Base-by-base conservation (phyloP, 2,329 filamentous ascomycete species). In the Venturiaceae sp. region DNA sequence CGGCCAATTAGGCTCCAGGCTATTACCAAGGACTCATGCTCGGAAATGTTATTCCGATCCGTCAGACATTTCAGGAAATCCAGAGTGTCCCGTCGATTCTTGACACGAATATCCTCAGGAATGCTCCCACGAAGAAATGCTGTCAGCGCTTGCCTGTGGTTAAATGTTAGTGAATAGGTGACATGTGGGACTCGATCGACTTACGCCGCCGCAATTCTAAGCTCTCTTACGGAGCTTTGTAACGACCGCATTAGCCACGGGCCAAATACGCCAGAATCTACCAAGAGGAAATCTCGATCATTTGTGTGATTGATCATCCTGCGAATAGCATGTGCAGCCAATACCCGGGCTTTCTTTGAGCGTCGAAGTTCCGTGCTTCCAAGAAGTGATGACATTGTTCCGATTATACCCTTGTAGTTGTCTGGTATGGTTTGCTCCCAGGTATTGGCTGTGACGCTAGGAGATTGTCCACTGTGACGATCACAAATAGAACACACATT, bases 11-110 rank as follows among this genome's bases (percentile, higher is more conserved):
- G 86, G n/a, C 88, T 87, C 82, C 92, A 91, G 14, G 89, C 87
- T 72, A 94, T 77, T 59, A 97, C 86, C 63, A 89, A 86, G 19
- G 90, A 92, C 71, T 97, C 92, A 55, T 91, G 86, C 47, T 92
- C 74, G 60, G 84, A 79, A 5, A 84, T 72, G 7, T 83, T 77
- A 57, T 84, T 82, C 59, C 85, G 85, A 52, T 89, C 85, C 0
- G 87, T 89, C 11, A 95, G 77, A 3, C 78, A 82, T 62, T 85
- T 86, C 9, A 97, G 75, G 64, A 88, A 82, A 32, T 86, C 82
- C 6, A 96, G 76, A 1, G 83, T 82, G 59, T 83, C 82, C 54
- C 85, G 80, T 58, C 88, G 82, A 65, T 96, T 94, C 58, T 77
- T 80, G 36, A 76, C 72, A 5, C 80, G 72, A 3, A 84, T 68